Evolutionary conservation across 768 basidiomycete genomes (phyloP).

Genomic region (Russula griseocarnosa): DNA sequence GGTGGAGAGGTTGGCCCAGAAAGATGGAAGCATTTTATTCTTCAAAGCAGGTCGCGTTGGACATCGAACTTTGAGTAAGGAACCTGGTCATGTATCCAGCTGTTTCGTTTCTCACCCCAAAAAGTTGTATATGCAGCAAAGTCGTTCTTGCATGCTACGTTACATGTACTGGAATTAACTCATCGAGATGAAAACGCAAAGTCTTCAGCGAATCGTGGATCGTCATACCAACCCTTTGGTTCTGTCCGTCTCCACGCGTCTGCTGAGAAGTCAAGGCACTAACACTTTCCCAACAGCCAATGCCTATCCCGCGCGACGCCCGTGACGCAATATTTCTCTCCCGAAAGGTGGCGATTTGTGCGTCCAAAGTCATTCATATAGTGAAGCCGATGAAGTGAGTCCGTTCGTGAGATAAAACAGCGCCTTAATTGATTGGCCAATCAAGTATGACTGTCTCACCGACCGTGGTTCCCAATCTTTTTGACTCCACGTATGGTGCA

Average conservation of each 20-base stretch:
- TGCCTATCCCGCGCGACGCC: conserved; percentile 69
- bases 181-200: conserved; percentile 38
- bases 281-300: conserved; percentile 41
- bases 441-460: conserved; percentile 41
- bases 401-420: background rate
- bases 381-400: conserved; percentile 65
- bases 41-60: conserved; percentile 53
- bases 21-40: conserved; percentile 56
- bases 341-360: conserved; percentile 63
- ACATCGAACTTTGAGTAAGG: conserved; percentile 55
- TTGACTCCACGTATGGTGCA: conserved; percentile 38
- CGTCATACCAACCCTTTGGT: conserved; percentile 59
- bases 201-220: conserved; percentile 37
- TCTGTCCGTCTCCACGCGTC: conserved; percentile 45
- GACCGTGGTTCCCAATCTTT: conserved; percentile 58
- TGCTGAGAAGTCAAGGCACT: background rate
- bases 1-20: conserved; percentile 55
- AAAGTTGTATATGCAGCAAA: conserved; percentile 70
- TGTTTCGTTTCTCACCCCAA: conserved; percentile 5
- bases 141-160: conserved; percentile 52
- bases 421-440: conserved; percentile 4
- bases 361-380: conserved; percentile 60
- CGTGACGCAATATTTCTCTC: conserved; percentile 54
- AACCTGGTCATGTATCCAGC: background rate
- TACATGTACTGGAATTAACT: conserved; percentile 59